A percentile compares a stretch with the other conserved stretches of the same genome.
These are phyloP conservation scores for Porcisia hertigi DNA, from an alignment of 208 protist species.

Conservation along the genomic window DNA sequence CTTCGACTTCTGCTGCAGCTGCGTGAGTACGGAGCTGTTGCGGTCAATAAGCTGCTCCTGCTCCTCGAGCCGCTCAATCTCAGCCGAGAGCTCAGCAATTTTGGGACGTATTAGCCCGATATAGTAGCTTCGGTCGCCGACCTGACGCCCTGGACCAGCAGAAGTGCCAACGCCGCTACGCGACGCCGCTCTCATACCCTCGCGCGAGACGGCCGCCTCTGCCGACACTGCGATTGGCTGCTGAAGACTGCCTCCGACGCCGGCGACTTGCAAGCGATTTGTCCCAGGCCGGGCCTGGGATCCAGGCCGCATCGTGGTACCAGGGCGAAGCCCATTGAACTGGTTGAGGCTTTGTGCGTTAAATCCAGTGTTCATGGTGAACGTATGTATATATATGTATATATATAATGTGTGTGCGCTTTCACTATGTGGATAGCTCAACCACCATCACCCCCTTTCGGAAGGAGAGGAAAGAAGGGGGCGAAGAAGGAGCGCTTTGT, in stretches of 20 bases:
- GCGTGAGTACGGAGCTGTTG: slow-evolving; percentile 67
- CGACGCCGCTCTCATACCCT: slow-evolving; percentile 85
- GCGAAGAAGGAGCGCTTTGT: not conserved
- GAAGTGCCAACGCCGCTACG: slow-evolving; percentile 62
- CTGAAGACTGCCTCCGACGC: slow-evolving; percentile 81
- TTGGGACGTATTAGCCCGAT: slow-evolving; percentile 88
- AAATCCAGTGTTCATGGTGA: slow-evolving; percentile 23
- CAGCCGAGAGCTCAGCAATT: slow-evolving; percentile 82
- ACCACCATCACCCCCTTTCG: not conserved
- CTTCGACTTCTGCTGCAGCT: slow-evolving; percentile 82
- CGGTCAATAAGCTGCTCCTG: slow-evolving; percentile 85
- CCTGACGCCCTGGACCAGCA: slow-evolving; percentile 83
- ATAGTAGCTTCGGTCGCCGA: slow-evolving; percentile 91
- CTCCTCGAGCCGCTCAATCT: slow-evolving; percentile 87
- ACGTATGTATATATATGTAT: not conserved
- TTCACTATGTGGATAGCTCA: not conserved
- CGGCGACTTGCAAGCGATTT: slow-evolving; percentile 65
- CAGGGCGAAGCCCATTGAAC: slow-evolving; percentile 52
- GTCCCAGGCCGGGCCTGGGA: slow-evolving; percentile 69
- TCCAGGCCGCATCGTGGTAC: slow-evolving; percentile 74
- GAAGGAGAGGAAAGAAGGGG: not conserved
- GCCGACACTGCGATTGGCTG: slow-evolving; percentile 75
- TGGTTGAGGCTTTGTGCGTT: slow-evolving; percentile 27
- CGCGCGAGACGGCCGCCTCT: slow-evolving; percentile 69
- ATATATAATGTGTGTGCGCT: not conserved